Base-by-base conservation (phyloP, 768 basidiomycete genomes). In the Boletus rubroflammeus region DNA sequence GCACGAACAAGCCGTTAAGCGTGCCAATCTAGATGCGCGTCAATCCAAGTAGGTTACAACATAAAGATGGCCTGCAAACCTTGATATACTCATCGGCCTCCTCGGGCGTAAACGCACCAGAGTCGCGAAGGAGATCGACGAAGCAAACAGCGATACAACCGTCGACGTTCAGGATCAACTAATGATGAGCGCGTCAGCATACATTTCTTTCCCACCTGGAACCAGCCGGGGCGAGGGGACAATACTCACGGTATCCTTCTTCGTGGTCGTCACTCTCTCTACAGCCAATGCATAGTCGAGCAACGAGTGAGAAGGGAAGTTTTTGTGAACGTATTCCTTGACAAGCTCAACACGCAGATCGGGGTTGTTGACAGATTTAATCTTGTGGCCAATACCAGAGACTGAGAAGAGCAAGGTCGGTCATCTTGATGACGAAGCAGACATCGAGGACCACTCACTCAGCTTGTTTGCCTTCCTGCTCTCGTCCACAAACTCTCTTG, bases 361-460 rank as follows among this genome's bases (percentile, higher is more conserved):
- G 45, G 92, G 93, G 83, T 95, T 95, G 75, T 92, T 94, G 60
- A 93, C 90, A 61, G 88, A 93, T 85, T 99, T 99, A 81, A 99
- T 97, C 84, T 98, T 98, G 86, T 99, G 96, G 43, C 96, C 96
- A 62, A 99, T 99, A 79, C 96, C 96, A 61, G 86, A 89, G 79
- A 98, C 89, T 90, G 59, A 34, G 10, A 14, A 50, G 45, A 36
- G 26, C 35, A 29, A 54, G 23, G 28, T 60, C 32, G 51, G 35
- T 51, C 51, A 59, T 56, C 32, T 26, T n/a, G 25, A 13, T 15
- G 15, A n/a, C 29, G 5, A 17, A 60, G 28, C 45, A 28, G 51
- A 32, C 2, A 29, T 29, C 9, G 3, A 47, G 11, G 17, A 29
- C n/a, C 23, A 82, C 86, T 57, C 62, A 88, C 88, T 96, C 58